Base-by-base conservation (phyloP, 2,329 filamentous ascomycete genomes). In the Cercospora brassicicola region DNA sequence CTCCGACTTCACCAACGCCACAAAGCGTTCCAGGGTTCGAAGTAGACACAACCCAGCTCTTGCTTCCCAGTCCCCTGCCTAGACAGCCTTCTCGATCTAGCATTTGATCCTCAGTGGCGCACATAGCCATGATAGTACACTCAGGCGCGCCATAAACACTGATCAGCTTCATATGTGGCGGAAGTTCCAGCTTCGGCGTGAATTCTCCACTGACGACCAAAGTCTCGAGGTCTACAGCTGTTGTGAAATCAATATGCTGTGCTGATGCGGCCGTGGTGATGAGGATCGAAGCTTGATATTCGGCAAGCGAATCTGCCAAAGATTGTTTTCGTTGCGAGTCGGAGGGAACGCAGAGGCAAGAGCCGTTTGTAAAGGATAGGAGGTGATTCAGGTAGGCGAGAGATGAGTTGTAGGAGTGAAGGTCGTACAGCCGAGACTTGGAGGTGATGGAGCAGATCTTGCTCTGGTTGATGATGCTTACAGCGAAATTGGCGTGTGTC, bases 251-350 rank as follows among this genome's bases (percentile, higher is more conserved):
- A 0, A 81, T 79, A 15, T 81, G 78, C 1, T 85, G 64, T 0
- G 80, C 79, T 11, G 79, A 78, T 0, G 86, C 84, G 11, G 90
- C 81, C 0, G 88, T 89, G 73, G 88, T 81, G 70, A 85, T 82
- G 0, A 83, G 83, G 80, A 84, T 3, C 80, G 79, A 39, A 88
- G 85, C 0, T 33, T 56, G 53, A 11, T 60, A 59, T 0, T 42
- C 20, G 20, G 53, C 30, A 31, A 71, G 59, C 42, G 82, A 84
- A 2, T 81, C 82, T 1, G 80, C 78, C 4, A 89, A 78, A 62
- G 88, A 83, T 59, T 84, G 81, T 42, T 84, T 75, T 4, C 85
- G 81, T 55, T 88, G 85, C 1, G 82, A 76, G 0, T 85, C 59
- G 15, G 23, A 65, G 31, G 59, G 69, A 60, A 66, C 26, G 53